Conservation (phyloP, 768 basidiomycete genomes). For the Termitomyces sp. region DNA sequence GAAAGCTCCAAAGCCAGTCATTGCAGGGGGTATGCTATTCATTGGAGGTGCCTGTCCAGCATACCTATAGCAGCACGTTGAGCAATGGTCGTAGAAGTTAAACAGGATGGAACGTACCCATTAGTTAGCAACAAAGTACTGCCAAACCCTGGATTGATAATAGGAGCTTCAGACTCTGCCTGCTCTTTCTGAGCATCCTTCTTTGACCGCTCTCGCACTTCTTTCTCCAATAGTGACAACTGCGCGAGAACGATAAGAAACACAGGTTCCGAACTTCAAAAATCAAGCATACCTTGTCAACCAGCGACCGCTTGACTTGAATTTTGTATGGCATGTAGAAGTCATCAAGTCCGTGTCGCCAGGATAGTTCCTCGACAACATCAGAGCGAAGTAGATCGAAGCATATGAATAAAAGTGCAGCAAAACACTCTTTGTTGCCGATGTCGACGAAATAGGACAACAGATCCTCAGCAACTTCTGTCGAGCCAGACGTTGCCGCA, state of each 20-base stretch:
- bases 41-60: slow-evolving; percentile 61
- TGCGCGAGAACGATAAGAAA: slow-evolving; percentile 18
- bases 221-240: slow-evolving; percentile 79
- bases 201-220: slow-evolving; percentile 81
- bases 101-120: slow-evolving; percentile 43
- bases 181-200: slow-evolving; percentile 88
- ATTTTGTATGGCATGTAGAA: slow-evolving; percentile 97
- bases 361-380: slow-evolving; percentile 89
- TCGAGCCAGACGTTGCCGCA: slow-evolving; percentile 77
- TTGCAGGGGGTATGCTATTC: slow-evolving; percentile 67
- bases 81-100: slow-evolving; percentile 2
- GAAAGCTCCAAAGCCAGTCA: slow-evolving; percentile 57
- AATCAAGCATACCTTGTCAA: slow-evolving; percentile 53
- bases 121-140: slow-evolving; percentile 65
- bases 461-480: slow-evolving; percentile 90
- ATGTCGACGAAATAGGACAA: slow-evolving; percentile 97
- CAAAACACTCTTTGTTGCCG: slow-evolving; percentile 97
- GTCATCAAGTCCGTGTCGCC: slow-evolving; percentile 94
- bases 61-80: slow-evolving; percentile 32
- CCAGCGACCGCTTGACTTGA: slow-evolving; percentile 75
- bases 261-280: not conserved
- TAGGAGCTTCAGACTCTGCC: slow-evolving; percentile 78
- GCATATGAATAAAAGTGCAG: slow-evolving; percentile 83
- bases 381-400: slow-evolving; percentile 95
- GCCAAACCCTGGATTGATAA: slow-evolving; percentile 77